Conservation (phyloP, 257 asterid genomes). For the Nemophila menziesii region DNA sequence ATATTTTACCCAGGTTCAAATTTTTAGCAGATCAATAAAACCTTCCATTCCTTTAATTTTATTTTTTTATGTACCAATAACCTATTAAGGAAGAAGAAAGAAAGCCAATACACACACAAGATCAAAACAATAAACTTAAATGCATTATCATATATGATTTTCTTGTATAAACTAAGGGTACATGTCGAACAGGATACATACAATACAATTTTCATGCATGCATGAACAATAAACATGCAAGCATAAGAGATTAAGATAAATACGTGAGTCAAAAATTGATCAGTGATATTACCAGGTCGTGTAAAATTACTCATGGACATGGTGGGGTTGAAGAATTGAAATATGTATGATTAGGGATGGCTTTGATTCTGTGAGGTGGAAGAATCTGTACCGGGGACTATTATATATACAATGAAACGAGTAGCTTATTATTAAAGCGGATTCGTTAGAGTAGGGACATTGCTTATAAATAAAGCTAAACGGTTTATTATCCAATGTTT, state of each 20-base stretch:
- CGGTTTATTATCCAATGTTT: neutral
- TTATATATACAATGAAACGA: too few relatives aligned
- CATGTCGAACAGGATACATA: neutral
- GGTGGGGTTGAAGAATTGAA: neutral
- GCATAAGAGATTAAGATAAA: neutral
- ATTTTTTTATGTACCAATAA: too few relatives aligned
- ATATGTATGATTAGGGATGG: too few relatives aligned
- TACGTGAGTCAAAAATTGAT: neutral
- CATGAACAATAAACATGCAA: neutral
- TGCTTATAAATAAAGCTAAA: neutral
- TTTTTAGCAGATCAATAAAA: neutral
- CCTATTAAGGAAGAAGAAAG: neutral
- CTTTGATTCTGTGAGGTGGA: too few relatives aligned
- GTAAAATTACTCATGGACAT: neutral
- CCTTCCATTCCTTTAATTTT: neutral
- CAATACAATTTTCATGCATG: constrained; percentile 1
- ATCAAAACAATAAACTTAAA: neutral
- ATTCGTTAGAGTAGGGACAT: neutral
- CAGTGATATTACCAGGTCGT: neutral
- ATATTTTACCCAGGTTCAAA: too few relatives aligned
- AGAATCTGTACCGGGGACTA: too few relatives aligned
- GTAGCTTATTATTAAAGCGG: neutral
- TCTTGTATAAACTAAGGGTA: neutral
- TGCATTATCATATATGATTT: neutral
- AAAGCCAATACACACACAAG: constrained; percentile 3